Evolutionary conservation across 768 basidiomycete species (phyloP), one percentile per base, ranked within the genome.

Genomic region (Kondoa subrosea): DNA sequence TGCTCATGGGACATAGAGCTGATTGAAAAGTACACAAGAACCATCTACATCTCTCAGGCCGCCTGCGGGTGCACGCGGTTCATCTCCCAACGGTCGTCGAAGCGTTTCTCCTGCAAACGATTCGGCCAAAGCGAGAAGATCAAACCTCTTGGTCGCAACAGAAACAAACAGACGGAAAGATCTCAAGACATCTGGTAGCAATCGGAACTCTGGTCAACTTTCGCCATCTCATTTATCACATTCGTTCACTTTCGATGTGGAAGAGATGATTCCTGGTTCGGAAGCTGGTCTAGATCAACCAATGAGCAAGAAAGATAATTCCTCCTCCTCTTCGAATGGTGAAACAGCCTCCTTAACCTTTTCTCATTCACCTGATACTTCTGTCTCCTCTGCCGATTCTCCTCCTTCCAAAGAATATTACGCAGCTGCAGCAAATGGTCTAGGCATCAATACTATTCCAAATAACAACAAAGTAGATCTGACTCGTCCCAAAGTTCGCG

Each of bases 321-420:
- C 61, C 61, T 27, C 61, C 61, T 27, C 26, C 16, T 27, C 15
- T 3, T 63, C 61, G 61, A 32, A 27, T 16, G 26, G 26, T 32
- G 15, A 27, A 32, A 31, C 61, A 63, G 16, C 61, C 33, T 63
- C 30, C 34, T 32, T 16, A 21, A 17, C 30, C 14, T 17, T 33
- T 27, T 33, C 61, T 3, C n/a, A 33, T 33, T 63, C 61, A 15
- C 30, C 26, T 12, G 15, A 12, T 12, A 63, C 26, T 33, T 27
- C 30, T 12, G 15, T 32, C 30, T 63, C 61, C 8, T 27, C 26
- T 27, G 61, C 17, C 61, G 61, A 63, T 33, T 63, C 61, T 3
- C 61, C 61, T 3, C 61, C 61, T 32, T 63, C 30, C n/a, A 63
- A 63, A 33, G 61, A 63, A n/a, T n/a, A 12, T 50, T 50, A 21